phyloP scores from a whole-genome alignment of 495 filamentous ascomycete genomes.

The Penicillium dipodomyicola region DNA sequence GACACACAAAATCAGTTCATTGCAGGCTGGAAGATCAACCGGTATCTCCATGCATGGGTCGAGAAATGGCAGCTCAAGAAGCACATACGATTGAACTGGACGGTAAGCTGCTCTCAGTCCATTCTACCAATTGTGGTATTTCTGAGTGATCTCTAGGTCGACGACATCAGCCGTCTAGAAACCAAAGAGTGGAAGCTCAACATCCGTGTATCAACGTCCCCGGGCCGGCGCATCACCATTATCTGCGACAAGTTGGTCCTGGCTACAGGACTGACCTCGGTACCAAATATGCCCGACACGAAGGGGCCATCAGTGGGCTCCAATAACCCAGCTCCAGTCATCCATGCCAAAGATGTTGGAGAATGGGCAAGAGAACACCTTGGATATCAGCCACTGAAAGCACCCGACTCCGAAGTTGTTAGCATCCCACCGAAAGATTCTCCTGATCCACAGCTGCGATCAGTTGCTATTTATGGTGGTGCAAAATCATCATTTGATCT shows the following conservation, averaged over 20 bases:
- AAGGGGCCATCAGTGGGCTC: neutral
- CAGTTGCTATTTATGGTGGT: conserved; percentile 61
- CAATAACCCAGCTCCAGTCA: conserved; percentile 42
- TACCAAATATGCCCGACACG: conserved; percentile 49
- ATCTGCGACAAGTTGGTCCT: conserved; percentile 59
- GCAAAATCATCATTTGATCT: conserved; percentile 70
- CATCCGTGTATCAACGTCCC: conserved; percentile 9
- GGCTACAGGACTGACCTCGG: conserved; percentile 62
- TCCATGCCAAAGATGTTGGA: conserved; percentile 39
- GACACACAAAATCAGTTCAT: conserved; percentile 55
- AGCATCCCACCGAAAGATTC: neutral
- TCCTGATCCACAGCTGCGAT: conserved; percentile 7
- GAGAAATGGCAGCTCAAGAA: conserved; percentile 54
- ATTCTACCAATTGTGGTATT: neutral
- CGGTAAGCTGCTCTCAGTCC: conserved; percentile 33
- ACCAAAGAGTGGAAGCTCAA: conserved; percentile 29
- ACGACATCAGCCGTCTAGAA: conserved; percentile 23
- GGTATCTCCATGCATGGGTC: conserved; percentile 60
- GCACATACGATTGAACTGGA: conserved; percentile 52
- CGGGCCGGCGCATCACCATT: conserved; percentile 22
- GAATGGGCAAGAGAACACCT: conserved; percentile 31
- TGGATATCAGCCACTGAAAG: conserved; percentile 26
- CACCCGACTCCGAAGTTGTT: neutral
- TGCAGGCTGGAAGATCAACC: conserved; percentile 58
- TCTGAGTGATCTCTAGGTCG: conserved; percentile 22